These are phyloP conservation scores for Xylaria cubensis DNA, from an alignment of 495 filamentous ascomycete genomes.

Conservation along the genomic window DNA sequence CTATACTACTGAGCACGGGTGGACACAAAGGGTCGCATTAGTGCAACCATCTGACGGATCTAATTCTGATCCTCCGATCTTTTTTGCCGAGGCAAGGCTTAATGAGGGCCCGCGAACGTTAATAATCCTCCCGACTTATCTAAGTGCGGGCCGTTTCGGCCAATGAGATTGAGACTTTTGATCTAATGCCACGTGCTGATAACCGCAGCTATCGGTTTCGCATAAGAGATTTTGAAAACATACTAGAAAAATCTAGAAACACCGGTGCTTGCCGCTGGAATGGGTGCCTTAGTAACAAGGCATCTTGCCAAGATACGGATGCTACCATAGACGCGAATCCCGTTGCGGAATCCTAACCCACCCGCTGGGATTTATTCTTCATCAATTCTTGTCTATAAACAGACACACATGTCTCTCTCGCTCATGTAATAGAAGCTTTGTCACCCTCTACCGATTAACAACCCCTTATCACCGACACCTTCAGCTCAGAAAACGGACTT, in stretches of 20 bases:
- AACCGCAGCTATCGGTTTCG: background rate
- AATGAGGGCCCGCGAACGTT: background rate
- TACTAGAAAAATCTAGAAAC: background rate
- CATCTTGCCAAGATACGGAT: conserved; percentile 5
- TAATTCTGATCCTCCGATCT: background rate
- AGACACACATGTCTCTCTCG: background rate
- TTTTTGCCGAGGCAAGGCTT: conserved; percentile 15
- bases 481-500: background rate
- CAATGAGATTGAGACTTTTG: background rate
- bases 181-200: background rate
- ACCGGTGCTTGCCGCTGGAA: conserved; percentile 12
- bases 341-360: conserved; percentile 9
- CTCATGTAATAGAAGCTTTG: background rate
- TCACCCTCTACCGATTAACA: background rate
- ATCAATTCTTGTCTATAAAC: background rate
- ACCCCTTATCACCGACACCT: background rate
- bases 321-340: conserved; percentile 20
- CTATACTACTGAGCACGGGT: background rate
- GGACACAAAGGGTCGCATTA: background rate
- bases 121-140: background rate
- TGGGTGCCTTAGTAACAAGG: background rate
- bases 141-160: background rate
- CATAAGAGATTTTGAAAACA: background rate
- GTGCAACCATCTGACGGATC: background rate
- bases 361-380: background rate